Evolutionary conservation across 805 yeast genomes (phyloP), one percentile per base, ranked within the genome.

Genomic region (Komagataella phaffii): DNA sequence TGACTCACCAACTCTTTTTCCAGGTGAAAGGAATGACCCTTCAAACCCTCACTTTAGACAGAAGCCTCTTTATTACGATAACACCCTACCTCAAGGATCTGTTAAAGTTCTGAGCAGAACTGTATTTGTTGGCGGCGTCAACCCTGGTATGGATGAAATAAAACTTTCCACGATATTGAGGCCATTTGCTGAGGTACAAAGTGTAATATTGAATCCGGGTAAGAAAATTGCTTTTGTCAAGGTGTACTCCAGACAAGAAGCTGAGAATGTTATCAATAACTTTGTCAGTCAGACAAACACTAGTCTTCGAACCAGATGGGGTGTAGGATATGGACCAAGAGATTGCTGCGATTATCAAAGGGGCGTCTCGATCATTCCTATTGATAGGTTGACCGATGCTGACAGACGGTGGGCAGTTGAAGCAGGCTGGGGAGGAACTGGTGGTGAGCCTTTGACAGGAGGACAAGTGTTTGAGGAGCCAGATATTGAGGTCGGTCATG

Each of bases 291-390:
- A 62, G 53, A 80, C 80, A 61, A 80, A 82, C 58, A 83, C 81
- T 55, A 64, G 69, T 43, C 72, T 93, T 58, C 79, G 98, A 68
- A 87, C 95, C 3, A 78, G 96, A 64, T 93, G 99, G 99, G 99
- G 98, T 58, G 98, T 93, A 55, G 99, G 99, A 1, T 93, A 86
- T 62, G 99, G 99, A 3, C 99, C 99, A 51, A 81, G 99, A 71
- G 98, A 93, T 66, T 91, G 98, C 72, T 88, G 96, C 65, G 95
- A 93, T 67, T 93, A 93, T 67, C 90, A 83, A 62, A 83, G 83
- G 53, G 99, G 99, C 55, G 75, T 83, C 44, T 85, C 96, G 54
- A 78, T 89, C 44, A 88, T 93, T 55, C 96, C 98, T 14, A 70
- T 93, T 49, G 79, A 78, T 53, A 79, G 96, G 60, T 75, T 93